These are phyloP conservation scores for Physcomitrium patens DNA, from an alignment of 225 moss, liverwort and hornwort genomes.

Conservation along the genomic window DNA sequence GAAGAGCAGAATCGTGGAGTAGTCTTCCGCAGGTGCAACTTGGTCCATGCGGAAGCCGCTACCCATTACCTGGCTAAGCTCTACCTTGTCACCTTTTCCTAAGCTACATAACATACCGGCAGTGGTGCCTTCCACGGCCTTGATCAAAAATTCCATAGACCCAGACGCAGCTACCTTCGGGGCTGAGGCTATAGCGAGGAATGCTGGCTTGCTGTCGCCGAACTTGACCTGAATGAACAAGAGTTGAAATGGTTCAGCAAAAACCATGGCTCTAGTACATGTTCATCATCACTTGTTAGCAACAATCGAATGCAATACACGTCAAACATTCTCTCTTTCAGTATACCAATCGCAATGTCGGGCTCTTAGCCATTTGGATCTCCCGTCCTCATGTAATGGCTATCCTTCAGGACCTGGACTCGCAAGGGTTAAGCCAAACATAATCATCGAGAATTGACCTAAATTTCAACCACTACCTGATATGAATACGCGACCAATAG, in stretches of 20 bases:
- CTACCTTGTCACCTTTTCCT: constrained; percentile 83
- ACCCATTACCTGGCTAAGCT: constrained; percentile 95
- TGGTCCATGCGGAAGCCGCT: constrained; percentile 78
- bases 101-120: constrained; percentile 76
- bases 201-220: constrained; percentile 81
- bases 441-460: too few species aligned
- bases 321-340: too few species aligned
- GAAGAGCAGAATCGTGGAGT: constrained; percentile 79
- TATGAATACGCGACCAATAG: too few species aligned
- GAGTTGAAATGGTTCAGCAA: constrained; percentile 10
- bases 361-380: too few species aligned
- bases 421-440: too few species aligned
- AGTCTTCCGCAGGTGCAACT: constrained; percentile 66
- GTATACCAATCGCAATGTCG: too few species aligned
- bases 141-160: constrained; percentile 82
- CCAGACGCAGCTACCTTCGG: constrained; percentile 71
- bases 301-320: too few species aligned
- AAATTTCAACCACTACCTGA: too few species aligned
- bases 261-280: background rate
- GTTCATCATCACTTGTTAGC: too few species aligned
- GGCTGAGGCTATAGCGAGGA: constrained; percentile 94
- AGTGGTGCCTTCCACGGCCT: constrained; percentile 86
- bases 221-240: constrained; percentile 66
- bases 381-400: too few species aligned
- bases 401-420: too few species aligned